These are phyloP conservation scores for Andrographis paniculata DNA, from an alignment of 305 asterid species.

Conservation along the genomic window DNA sequence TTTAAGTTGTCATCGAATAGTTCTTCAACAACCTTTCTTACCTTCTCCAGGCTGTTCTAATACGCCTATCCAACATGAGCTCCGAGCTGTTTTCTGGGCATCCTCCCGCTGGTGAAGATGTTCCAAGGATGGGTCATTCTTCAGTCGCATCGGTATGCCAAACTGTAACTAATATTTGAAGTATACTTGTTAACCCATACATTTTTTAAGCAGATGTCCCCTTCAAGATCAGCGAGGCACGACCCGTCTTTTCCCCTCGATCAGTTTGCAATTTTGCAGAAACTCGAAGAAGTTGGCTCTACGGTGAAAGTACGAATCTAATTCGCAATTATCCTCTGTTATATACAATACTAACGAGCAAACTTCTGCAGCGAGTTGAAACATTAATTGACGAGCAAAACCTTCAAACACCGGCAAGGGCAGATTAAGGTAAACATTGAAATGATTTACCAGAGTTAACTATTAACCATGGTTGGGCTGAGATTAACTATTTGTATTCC, in stretches of 20 bases:
- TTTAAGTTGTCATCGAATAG: not conserved
- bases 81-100: conserved; percentile 32
- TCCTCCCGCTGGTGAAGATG: conserved; percentile 34
- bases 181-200: not conserved
- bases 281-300: conserved; percentile 64
- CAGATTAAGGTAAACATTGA: conserved; percentile 24
- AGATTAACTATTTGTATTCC: too few relatives aligned
- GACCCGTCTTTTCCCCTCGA: conserved; percentile 27
- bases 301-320: conserved; percentile 46
- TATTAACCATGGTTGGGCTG: too few relatives aligned
- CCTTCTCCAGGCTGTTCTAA: conserved; percentile 56
- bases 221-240: conserved; percentile 28
- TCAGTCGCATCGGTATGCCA: conserved; percentile 41
- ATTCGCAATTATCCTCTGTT: not conserved
- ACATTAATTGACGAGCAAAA: conserved; percentile 48
- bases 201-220: conserved; percentile 35
- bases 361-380: conserved; percentile 56
- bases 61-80: conserved; percentile 39
- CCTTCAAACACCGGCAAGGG: conserved; percentile 23
- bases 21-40: not conserved
- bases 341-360: conserved; percentile 6
- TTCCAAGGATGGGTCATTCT: conserved; percentile 26
- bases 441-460: too few relatives aligned
- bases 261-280: conserved; percentile 43
- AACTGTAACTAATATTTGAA: conserved; percentile 2